These are phyloP conservation scores for Spizellomyces sp. DNA, from an alignment of 192 early-diverging fungal genomes.

Conservation along the genomic window DNA sequence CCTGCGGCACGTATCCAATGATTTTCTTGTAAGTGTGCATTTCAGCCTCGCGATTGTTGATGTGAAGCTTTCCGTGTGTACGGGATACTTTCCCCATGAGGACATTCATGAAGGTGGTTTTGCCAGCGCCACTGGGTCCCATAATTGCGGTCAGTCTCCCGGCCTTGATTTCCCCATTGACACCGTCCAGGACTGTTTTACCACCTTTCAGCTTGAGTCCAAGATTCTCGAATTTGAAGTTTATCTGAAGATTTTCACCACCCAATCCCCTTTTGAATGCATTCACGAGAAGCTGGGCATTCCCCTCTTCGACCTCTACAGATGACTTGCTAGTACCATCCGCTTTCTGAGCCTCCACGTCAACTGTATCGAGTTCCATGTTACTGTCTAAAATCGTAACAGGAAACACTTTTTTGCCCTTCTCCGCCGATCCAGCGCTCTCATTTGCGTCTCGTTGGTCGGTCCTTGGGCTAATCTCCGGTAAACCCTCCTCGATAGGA, in stretches of 20 bases:
- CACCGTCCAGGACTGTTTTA: constrained; percentile 62
- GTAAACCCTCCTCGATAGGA: too few species aligned
- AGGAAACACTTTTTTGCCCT: not conserved
- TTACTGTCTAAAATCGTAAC: not conserved
- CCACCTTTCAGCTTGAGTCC: constrained; percentile 45
- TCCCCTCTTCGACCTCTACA: not conserved
- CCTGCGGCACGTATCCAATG: constrained; percentile 51
- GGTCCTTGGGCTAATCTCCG: too few species aligned
- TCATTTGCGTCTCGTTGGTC: too few species aligned
- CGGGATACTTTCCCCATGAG: constrained; percentile 37
- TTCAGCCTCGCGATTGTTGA: constrained; percentile 36
- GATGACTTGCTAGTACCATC: not conserved
- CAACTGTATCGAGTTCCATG: not conserved
- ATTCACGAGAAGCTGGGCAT: constrained; percentile 11
- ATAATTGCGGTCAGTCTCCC: constrained; percentile 85
- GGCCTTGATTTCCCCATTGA: constrained; percentile 71
- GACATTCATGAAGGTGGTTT: constrained; percentile 53
- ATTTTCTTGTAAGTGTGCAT: constrained; percentile 37
- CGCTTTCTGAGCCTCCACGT: not conserved
- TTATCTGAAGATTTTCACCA: constrained; percentile 26
- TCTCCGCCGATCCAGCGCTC: not conserved
- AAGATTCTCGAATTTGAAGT: constrained; percentile 46
- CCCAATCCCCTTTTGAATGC: constrained; percentile 6
- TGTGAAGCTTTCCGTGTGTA: constrained; percentile 34
- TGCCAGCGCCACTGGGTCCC: constrained; percentile 86